These are phyloP conservation scores for Boletus pseudopeckii DNA, from an alignment of 768 basidiomycete species.

Conservation along the genomic window DNA sequence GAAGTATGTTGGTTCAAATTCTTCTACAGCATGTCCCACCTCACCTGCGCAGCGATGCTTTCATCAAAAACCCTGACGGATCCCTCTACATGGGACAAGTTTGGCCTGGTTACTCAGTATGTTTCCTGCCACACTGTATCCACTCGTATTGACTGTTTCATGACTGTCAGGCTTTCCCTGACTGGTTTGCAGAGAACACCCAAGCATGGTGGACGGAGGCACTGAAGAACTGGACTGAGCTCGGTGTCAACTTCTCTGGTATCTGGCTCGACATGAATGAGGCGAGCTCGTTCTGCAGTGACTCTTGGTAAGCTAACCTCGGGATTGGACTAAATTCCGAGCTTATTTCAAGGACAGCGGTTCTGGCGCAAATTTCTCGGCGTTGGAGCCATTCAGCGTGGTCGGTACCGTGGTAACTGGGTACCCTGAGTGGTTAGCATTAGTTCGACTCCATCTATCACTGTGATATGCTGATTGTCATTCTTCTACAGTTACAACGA, in stretches of 20 bases:
- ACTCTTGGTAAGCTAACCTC: constrained; percentile 45
- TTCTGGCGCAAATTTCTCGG: constrained; percentile 52
- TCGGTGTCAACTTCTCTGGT: constrained; percentile 57
- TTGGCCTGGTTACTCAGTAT: constrained; percentile 72
- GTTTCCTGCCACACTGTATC: constrained; percentile 6
- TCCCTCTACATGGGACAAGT: constrained; percentile 71
- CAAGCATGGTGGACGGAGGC: constrained; percentile 61
- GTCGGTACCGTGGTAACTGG: constrained; percentile 50
- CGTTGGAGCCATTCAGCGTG: constrained; percentile 51
- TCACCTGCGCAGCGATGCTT: constrained; percentile 49
- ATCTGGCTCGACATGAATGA: constrained; percentile 76
- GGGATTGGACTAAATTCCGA: not conserved
- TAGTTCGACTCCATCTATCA: not conserved
- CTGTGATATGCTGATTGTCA: not conserved
- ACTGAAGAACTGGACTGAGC: constrained; percentile 49
- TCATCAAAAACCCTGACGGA: constrained; percentile 73
- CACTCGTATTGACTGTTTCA: not conserved
- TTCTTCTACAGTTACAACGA: constrained; percentile 51
- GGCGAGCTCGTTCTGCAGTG: constrained; percentile 58
- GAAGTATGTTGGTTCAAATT: constrained; percentile 35
- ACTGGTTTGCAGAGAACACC: constrained; percentile 56
- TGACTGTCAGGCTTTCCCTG: constrained; percentile 49
- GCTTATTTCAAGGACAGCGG: constrained; percentile 32
- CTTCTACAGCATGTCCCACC: not conserved
- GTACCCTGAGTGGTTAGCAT: constrained; percentile 65